phyloP scores from a whole-genome alignment of 73 alveolate genomes.

The Paramecium pentaurelia region DNA sequence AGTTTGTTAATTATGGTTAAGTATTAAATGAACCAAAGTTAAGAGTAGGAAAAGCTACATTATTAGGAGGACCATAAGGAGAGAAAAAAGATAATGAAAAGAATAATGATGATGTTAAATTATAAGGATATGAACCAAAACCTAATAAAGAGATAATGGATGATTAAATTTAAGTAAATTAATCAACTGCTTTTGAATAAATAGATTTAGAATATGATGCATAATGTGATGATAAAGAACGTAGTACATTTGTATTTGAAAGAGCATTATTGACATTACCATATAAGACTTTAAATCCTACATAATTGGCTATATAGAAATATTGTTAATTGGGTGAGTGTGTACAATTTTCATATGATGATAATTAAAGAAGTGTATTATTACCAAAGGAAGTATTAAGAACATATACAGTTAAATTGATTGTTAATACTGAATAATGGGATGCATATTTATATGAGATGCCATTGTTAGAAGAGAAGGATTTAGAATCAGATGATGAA shows the following conservation, averaged over 20 bases:
- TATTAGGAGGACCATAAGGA: constrained; percentile 28
- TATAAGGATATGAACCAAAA: background rate
- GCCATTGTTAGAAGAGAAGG: constrained; percentile 38
- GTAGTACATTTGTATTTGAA: background rate
- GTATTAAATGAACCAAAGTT: background rate
- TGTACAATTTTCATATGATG: constrained; percentile 27
- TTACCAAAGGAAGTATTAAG: background rate
- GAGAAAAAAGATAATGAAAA: background rate
- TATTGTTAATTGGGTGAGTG: constrained; percentile 41
- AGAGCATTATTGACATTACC: background rate
- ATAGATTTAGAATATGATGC: background rate
- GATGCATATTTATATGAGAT: constrained; percentile 40
- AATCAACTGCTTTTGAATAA: background rate
- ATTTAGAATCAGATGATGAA: constrained; percentile 19
- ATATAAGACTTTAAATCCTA: background rate
- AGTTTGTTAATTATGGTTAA: constrained; percentile 18
- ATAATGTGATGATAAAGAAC: constrained; percentile 8
- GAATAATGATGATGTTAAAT: background rate
- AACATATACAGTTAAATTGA: background rate
- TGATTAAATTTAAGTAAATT: background rate
- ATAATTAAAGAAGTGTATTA: background rate
- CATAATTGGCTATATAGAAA: constrained; percentile 11
- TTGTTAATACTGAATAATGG: constrained; percentile 33
- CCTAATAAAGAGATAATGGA: constrained; percentile 11
- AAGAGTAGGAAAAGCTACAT: background rate